phyloP scores from a whole-genome alignment of 2,329 filamentous ascomycete genomes.

The Plenodomus biglobosus region DNA sequence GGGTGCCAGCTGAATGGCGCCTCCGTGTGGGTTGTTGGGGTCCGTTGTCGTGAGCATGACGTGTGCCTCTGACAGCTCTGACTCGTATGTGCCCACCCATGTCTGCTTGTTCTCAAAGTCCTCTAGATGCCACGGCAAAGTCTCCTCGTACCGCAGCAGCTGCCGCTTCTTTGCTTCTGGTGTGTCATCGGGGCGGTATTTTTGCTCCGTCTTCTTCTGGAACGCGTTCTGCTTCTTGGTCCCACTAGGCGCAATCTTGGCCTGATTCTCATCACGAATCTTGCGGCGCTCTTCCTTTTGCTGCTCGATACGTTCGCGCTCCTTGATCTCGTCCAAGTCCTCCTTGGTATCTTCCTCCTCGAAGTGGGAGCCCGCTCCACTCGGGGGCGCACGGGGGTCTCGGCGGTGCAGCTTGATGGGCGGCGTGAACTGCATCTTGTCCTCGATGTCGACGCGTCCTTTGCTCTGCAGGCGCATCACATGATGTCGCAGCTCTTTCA shows the following conservation, averaged over 20 bases:
- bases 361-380: slow-evolving; percentile 42
- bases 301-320: slow-evolving; percentile 60
- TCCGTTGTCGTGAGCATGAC: slow-evolving; percentile 72
- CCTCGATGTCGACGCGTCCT: slow-evolving; percentile 64
- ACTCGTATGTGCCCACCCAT: slow-evolving; percentile 90
- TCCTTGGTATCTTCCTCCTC: slow-evolving; percentile 63
- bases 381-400: slow-evolving; percentile 69
- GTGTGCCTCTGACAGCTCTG: slow-evolving; percentile 76
- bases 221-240: slow-evolving; percentile 66
- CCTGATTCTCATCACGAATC: slow-evolving; percentile 81
- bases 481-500: slow-evolving; percentile 81
- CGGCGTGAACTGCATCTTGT: slow-evolving; percentile 81
- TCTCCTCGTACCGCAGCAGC: slow-evolving; percentile 82
- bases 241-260: slow-evolving; percentile 85
- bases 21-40: slow-evolving; percentile 54
- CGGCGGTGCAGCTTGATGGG: slow-evolving; percentile 88
- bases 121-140: slow-evolving; percentile 93
- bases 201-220: slow-evolving; percentile 81
- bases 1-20: slow-evolving; percentile 76
- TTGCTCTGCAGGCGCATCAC: slow-evolving; percentile 76
- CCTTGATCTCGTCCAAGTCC: slow-evolving; percentile 66
- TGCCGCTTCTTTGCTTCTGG: slow-evolving; percentile 69
- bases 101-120: slow-evolving; percentile 95
- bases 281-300: slow-evolving; percentile 77
- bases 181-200: slow-evolving; percentile 77